Conservation (phyloP, 768 basidiomycete species). For the Clitopilus passeckerianus region DNA sequence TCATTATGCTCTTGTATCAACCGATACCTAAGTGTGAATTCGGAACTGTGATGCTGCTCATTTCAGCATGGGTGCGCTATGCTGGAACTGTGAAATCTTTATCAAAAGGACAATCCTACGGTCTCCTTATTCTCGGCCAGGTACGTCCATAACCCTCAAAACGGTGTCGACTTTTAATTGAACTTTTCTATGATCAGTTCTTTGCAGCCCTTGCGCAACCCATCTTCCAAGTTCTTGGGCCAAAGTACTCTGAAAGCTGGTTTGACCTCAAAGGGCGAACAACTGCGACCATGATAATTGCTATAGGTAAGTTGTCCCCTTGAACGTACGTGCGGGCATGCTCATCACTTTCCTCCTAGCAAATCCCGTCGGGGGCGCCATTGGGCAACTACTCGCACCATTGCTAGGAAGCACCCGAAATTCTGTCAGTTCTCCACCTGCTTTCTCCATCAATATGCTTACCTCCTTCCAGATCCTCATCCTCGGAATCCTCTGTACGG, state of each 20-base stretch:
- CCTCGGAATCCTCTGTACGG: constrained; percentile 69
- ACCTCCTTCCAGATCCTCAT: constrained; percentile 50
- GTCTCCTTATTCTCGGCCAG: constrained; percentile 68
- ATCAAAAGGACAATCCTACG: constrained; percentile 47
- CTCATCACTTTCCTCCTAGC: constrained; percentile 33
- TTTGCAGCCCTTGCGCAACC: constrained; percentile 65
- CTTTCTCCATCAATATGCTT: not conserved
- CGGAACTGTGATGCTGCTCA: constrained; percentile 45
- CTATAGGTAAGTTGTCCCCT: constrained; percentile 33
- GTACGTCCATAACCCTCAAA: constrained; percentile 25
- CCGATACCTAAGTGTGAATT: constrained; percentile 49
- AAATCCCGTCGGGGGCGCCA: constrained; percentile 69
- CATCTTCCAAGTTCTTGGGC: constrained; percentile 71
- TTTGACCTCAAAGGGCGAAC: constrained; percentile 73
- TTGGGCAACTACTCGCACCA: constrained; percentile 73
- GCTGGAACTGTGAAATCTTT: constrained; percentile 60
- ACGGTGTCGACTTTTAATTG: not conserved
- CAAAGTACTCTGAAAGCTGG: constrained; percentile 81
- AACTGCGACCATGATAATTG: constrained; percentile 64
- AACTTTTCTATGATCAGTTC: constrained; percentile 30
- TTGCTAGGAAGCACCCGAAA: constrained; percentile 45
- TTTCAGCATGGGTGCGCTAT: constrained; percentile 76
- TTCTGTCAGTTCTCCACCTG: constrained; percentile 41
- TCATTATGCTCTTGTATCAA: not conserved
- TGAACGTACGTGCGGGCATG: not conserved